Percentiles rank a stretch among this genome's conserved stretches.
Evolutionary conservation across 768 basidiomycete species (phyloP).

Genomic region (Panellus pusillus): DNA sequence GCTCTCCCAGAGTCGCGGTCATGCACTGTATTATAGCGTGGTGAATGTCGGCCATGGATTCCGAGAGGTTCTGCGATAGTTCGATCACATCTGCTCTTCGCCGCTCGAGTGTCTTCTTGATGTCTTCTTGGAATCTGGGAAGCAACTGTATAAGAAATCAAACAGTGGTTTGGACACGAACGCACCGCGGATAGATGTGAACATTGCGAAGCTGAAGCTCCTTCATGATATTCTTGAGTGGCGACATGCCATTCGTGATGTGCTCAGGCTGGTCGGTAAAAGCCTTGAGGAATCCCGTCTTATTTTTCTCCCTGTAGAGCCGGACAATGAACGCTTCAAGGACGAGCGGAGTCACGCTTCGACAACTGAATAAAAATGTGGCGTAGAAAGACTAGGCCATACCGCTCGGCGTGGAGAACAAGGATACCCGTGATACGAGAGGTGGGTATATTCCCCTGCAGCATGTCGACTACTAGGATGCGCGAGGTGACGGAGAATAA

Average conservation of each 20-base stretch:
- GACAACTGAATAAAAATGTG: background rate
- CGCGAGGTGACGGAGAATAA: conserved; percentile 90
- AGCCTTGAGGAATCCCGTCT: conserved; percentile 89
- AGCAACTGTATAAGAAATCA: background rate
- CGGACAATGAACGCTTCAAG: conserved; percentile 93
- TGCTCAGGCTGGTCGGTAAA: conserved; percentile 97
- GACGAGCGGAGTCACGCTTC: conserved; percentile 79
- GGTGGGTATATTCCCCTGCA: conserved; percentile 82
- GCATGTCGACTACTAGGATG: conserved; percentile 93
- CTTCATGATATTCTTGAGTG: conserved; percentile 89
- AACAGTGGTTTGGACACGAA: background rate
- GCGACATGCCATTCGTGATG: conserved; percentile 90
- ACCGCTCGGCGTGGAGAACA: conserved; percentile 91
- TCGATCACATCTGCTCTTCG: conserved; percentile 91
- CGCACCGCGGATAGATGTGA: conserved; percentile 87
- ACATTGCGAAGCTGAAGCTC: conserved; percentile 88
- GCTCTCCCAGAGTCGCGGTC: conserved; percentile 82
- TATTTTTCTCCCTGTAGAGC: conserved; percentile 87
- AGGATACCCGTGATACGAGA: conserved; percentile 87
- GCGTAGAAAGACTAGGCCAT: conserved; percentile 14
- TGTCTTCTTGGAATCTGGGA: conserved; percentile 82
- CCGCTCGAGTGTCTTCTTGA: conserved; percentile 79
- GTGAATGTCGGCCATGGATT: conserved; percentile 90
- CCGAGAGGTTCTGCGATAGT: conserved; percentile 81
- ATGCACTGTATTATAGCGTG: conserved; percentile 92